These are phyloP conservation scores for Macrocybe gigantea DNA, from an alignment of 768 basidiomycete genomes.

Conservation along the genomic window DNA sequence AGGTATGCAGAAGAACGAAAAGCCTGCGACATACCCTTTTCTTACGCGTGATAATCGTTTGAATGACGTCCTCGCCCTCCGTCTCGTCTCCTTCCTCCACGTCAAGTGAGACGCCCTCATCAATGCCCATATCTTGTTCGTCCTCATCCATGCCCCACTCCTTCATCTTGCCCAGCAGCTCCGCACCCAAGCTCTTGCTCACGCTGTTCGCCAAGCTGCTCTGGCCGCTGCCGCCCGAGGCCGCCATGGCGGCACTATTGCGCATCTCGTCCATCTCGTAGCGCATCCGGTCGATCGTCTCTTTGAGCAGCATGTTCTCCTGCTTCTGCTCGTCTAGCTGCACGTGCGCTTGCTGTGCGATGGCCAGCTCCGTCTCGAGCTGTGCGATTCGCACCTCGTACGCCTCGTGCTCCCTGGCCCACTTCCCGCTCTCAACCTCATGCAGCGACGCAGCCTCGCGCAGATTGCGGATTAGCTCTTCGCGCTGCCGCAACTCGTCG, in stretches of 20 bases:
- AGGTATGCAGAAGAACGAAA: constrained; percentile 10
- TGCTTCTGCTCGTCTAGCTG: constrained; percentile 91
- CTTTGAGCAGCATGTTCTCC: constrained; percentile 88
- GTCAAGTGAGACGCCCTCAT: constrained; percentile 20
- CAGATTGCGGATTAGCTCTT: constrained; percentile 62
- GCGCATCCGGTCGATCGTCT: constrained; percentile 92
- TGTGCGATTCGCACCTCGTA: constrained; percentile 66
- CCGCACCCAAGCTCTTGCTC: constrained; percentile 73
- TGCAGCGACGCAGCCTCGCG: constrained; percentile 57
- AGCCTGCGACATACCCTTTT: constrained; percentile 47
- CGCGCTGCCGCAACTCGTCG: constrained; percentile 65
- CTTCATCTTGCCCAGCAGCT: constrained; percentile 61
- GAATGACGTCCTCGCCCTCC: constrained; percentile 71
- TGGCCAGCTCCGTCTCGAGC: constrained; percentile 66
- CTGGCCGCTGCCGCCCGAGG: constrained; percentile 33
- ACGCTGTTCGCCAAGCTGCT: constrained; percentile 51
- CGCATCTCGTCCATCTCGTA: constrained; percentile 94
- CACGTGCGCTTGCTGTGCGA: constrained; percentile 66
- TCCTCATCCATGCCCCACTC: constrained; percentile 32
- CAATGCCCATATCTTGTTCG: constrained; percentile 30
- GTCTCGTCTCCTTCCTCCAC: constrained; percentile 21
- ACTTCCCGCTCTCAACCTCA: constrained; percentile 62
- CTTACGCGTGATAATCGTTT: constrained; percentile 85
- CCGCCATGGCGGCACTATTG: constrained; percentile 30
- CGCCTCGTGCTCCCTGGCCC: constrained; percentile 57